Base-by-base conservation (phyloP, 495 filamentous ascomycete genomes). In the Evansstolkia leycettana region DNA sequence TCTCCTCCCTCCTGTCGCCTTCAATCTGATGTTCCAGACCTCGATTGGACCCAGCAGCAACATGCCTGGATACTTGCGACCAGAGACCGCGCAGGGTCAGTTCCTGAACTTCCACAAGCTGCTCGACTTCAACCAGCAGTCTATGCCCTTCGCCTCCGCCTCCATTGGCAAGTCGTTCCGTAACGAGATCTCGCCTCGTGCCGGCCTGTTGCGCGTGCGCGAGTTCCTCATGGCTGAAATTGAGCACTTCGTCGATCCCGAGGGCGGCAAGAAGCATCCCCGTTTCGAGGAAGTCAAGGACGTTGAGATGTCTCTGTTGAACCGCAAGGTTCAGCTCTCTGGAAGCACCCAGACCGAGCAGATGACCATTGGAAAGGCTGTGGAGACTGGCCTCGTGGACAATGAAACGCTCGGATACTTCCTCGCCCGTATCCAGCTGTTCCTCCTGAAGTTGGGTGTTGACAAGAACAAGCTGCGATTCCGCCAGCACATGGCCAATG, bases 391-490 rank as follows among this genome's bases (percentile, higher is more conserved):
- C 7, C 47, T 82, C 12, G 78, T 89, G 7, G 80, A 89, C 52
- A 89, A 85, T 57, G 82, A 89, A 62, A 86, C 82, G 1, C 68
- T 89, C n/a, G 83, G 82, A 31, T 89, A 89, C 63, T 89, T 89
- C 65, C 65, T 89, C 23, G 83, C 75, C 30, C 72, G 82, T 30
- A 86, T 87, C 40, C 76, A 78, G 49, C 62, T 72, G 14, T 89
- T 87, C 70, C 62, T 89, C 25, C 43, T 70, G 36, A 76, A 72
- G 52, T 59, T 89, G 28, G 83, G 83, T 43, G 60, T 80, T 8
- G 80, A 89, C 48, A 57, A 60, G 44, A 63, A 50, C 32, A 86
- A 86, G 63, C 64, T 89, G 24, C 80, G 83, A 17, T 89, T 89
- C 69, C 70, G 82, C 32, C 81, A 89, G 54, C 83, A 89, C 57